Base-by-base conservation (phyloP, 2,329 filamentous ascomycete genomes). In the Eutypa lata region DNA sequence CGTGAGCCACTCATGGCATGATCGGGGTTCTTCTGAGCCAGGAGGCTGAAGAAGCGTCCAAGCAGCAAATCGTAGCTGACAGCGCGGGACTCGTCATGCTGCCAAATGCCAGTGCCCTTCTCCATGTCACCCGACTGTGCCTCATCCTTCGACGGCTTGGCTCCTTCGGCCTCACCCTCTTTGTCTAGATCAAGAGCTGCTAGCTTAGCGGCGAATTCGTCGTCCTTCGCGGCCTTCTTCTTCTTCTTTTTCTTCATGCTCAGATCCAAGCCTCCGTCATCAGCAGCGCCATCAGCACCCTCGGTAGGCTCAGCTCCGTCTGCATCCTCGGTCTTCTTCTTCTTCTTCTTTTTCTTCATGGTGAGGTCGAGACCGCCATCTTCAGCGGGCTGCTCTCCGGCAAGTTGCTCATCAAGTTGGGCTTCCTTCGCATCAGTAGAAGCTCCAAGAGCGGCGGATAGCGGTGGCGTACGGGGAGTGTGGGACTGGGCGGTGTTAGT, bases 11-110 rank as follows among this genome's bases (percentile, higher is more conserved):
- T 90, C 58, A 90, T 88, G 60, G 93, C 88, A 68, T 97, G 88
- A 72, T 99, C 94, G 65, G 94, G 94, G 80, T 99, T 96, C 81
- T 95, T 92, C 75, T 93, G 90, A 74, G 94, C 87, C 59, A 99
- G 86, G 62, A 96, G 88, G 69, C 84, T 88, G 84, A 97, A 99
- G 83, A 99, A 99, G 63, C 94, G 90, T 68, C 81, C 83, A 61
- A 97, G 86, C 48, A 99, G 86, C 58, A 91, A 82, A 67, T 86
- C 83, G 82, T 97, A 99, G 68, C 82, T 86, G 74, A 97, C 91
- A 59, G 86, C 73, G 69, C 86, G 84, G 53, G 83, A 86, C 71
- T 88, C 84, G 68, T 92, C 85, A 78, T 96, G 91, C 61, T 81
- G 76, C 90, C 91, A 97, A 75, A 96, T 89, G 57, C 92, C 92